These are phyloP conservation scores for Ceratobasidium sp. DNA, from an alignment of 1,284 basidiomycete species.

Conservation along the genomic window DNA sequence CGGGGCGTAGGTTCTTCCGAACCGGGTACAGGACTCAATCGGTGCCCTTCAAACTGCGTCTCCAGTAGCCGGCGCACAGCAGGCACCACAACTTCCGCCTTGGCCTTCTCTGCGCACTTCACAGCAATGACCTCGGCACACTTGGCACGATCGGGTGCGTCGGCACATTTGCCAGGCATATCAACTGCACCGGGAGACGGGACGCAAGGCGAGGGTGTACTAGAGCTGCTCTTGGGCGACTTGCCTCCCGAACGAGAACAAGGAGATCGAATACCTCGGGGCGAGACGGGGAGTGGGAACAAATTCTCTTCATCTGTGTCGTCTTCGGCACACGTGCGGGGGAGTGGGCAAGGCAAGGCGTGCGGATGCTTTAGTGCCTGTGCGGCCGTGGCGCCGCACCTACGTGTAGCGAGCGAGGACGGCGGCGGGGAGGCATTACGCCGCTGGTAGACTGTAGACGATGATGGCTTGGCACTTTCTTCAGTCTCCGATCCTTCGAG, in stretches of 20 bases:
- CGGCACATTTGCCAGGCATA: constrained; percentile 23
- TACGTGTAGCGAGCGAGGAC: constrained; percentile 3
- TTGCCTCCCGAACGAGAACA: constrained; percentile 18
- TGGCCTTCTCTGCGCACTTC: constrained; percentile 40
- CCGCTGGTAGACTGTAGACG: constrained; percentile 14
- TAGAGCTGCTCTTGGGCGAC: constrained; percentile 7
- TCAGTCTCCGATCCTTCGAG: constrained; percentile 22
- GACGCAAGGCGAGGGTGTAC: constrained; percentile 20
- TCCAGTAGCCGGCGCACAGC: constrained; percentile 38
- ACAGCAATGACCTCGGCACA: constrained; percentile 40
- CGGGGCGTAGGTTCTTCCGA: constrained; percentile 41
- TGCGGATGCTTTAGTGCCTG: constrained; percentile 20
- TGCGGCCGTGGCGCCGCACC: background rate
- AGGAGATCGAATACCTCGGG: constrained; percentile 32
- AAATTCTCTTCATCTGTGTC: constrained; percentile 38
- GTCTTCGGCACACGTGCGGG: constrained; percentile 24
- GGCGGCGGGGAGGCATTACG: constrained; percentile 28
- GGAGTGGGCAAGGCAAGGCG: constrained; percentile 37
- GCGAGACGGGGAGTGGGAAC: constrained; percentile 35
- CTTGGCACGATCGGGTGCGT: constrained; percentile 28
- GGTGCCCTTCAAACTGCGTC: constrained; percentile 33
- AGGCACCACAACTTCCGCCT: constrained; percentile 33
- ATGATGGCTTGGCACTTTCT: background rate
- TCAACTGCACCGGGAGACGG: constrained; percentile 1
- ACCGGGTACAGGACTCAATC: constrained; percentile 40